Evolutionary conservation across 2,329 filamentous ascomycete species (phyloP).

Genomic region (Fusarium sororula): DNA sequence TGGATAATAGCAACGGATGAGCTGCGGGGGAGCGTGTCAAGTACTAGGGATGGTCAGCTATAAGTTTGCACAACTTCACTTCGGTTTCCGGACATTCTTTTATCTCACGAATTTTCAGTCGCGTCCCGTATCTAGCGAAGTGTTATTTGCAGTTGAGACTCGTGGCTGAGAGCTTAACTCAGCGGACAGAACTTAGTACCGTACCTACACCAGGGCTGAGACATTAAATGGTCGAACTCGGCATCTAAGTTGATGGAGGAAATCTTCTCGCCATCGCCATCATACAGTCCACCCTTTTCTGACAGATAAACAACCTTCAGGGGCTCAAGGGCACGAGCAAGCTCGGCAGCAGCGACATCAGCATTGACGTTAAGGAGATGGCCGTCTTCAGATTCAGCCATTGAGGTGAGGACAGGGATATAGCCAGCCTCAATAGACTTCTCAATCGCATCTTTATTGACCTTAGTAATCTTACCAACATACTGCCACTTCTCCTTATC

Average conservation of each 20-base stretch:
- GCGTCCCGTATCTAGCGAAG: conserved; percentile 76
- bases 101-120: conserved; percentile 56
- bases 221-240: conserved; percentile 93
- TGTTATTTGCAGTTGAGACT: too few species aligned
- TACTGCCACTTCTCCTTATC: conserved; percentile 96
- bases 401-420: conserved; percentile 92
- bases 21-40: conserved; percentile 87
- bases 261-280: conserved; percentile 93
- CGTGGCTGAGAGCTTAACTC: too few species aligned
- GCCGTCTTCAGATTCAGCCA: conserved; percentile 92
- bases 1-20: conserved; percentile 98
- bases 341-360: conserved; percentile 92
- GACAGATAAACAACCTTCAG: conserved; percentile 99
- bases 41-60: too few species aligned
- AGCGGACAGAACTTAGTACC: conserved; percentile 53
- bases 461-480: conserved; percentile 93
- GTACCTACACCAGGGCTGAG: conserved; percentile 93
- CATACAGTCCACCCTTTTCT: conserved; percentile 95
- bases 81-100: too few species aligned
- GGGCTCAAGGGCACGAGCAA: conserved; percentile 88
- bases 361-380: conserved; percentile 98
- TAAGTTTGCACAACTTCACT: too few species aligned
- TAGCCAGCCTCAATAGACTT: conserved; percentile 90
- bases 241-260: conserved; percentile 97
- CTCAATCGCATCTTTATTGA: conserved; percentile 91